Conservation (phyloP, 257 asterid species). For the Asclepias syriaca region DNA sequence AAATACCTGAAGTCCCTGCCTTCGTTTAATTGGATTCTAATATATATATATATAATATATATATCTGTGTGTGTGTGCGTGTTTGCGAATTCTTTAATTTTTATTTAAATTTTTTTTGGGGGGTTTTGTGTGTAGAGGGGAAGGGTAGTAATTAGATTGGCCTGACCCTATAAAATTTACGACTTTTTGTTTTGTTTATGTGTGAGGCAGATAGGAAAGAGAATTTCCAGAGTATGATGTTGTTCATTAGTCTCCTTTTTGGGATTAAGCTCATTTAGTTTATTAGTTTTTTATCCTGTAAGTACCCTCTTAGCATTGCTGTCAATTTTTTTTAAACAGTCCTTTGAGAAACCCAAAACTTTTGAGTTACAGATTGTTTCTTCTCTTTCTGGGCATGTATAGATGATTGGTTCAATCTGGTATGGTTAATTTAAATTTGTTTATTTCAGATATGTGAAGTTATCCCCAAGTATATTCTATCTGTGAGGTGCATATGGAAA, state of each 20-base stretch:
- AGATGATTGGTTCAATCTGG: neutral
- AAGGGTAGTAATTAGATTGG: too few relatives aligned
- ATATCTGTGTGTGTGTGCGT: neutral
- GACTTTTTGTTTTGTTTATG: too few relatives aligned
- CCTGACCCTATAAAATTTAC: too few relatives aligned
- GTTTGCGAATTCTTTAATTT: neutral
- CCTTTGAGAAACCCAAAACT: neutral
- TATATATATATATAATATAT: too few relatives aligned
- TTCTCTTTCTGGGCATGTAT: neutral
- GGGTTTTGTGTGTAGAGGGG: too few relatives aligned
- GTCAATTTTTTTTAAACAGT: neutral
- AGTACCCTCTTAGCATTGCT: neutral
- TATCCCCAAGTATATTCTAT: neutral
- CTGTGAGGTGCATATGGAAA: neutral
- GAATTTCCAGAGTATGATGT: too few relatives aligned
- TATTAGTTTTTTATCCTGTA: neutral
- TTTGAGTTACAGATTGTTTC: neutral
- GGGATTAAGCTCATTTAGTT: neutral
- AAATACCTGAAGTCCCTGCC: conserved; percentile 8
- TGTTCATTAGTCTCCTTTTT: too few relatives aligned
- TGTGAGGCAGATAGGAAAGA: too few relatives aligned
- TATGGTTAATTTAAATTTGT: neutral
- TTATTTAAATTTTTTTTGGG: neutral
- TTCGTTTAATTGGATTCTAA: neutral
- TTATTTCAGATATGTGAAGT: neutral